Percentiles rank a stretch among this genome's conserved stretches.
Conservation (phyloP, 257 asterid genomes). For the Solanum phureja region DNA sequence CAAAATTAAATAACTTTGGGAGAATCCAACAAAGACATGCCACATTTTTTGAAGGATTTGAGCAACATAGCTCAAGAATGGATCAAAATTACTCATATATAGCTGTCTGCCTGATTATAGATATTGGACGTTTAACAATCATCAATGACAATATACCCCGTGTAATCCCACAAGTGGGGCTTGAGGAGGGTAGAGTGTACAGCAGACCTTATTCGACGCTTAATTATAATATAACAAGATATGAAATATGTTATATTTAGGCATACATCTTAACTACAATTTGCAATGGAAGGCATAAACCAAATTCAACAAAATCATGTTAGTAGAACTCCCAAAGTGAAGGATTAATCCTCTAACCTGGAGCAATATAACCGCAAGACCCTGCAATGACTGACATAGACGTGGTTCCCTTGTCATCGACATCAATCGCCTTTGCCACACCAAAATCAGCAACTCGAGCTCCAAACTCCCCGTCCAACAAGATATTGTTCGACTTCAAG, state of each 20-base stretch:
- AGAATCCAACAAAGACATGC: not conserved
- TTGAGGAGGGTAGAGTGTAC: no score
- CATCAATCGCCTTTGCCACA: constrained; percentile 71
- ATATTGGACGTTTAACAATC: not conserved
- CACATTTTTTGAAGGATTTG: not conserved
- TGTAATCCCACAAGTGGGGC: not conserved
- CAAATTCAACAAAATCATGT: not conserved
- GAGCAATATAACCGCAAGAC: constrained; percentile 95
- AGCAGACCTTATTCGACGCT: not conserved
- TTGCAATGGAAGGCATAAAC: not conserved
- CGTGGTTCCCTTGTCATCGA: constrained; percentile 33
- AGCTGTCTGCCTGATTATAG: not conserved
- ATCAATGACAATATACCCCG: not conserved
- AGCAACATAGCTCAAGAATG: not conserved
- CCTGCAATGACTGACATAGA: constrained; percentile 98
- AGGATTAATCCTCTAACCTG: constrained; percentile 36
- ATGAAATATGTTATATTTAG: not conserved
- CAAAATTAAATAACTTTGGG: not conserved
- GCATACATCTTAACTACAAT: not conserved
- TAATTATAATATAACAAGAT: not conserved
- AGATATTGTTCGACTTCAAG: constrained; percentile 81
- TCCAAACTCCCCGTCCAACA: constrained; percentile 63
- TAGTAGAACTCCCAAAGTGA: not conserved
- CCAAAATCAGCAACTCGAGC: constrained; percentile 97
- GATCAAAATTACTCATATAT: not conserved